Evolutionary conservation across 2,329 filamentous ascomycete species (phyloP), one percentile per base, ranked within the genome.

Genomic region (Coniochaeta prunicola): DNA sequence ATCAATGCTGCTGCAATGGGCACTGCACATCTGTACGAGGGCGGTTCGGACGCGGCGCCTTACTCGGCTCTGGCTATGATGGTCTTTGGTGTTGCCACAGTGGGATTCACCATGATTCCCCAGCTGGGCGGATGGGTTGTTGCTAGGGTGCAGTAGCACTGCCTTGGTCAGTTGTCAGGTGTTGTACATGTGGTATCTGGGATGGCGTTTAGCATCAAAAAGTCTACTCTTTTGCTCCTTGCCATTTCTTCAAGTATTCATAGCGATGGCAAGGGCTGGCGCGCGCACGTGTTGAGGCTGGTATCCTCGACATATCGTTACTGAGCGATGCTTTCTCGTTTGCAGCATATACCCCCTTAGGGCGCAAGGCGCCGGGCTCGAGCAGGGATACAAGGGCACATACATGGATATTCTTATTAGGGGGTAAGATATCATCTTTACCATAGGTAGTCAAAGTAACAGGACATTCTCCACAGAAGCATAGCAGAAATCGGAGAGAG

Each of bases 1-100:
- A 77, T 84, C 70, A 85, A 85, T 62, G 80, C 80, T 1, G 81
- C 81, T 0, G 82, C 82, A 3, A 83, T 85, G 80, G 82, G 82
- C 2, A 82, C 82, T 0, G 76, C 82, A 0, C 80, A 82, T 60
- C 71, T 85, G 15, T 83, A 84, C 59, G 80, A 84, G 67, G 75
- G 74, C 8, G 73, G 73, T 57, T 82, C 78, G 62, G 75, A 73
- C 1, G 79, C 81, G 3, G 80, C 80, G 2, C 80, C 82, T 0
- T 84, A 84, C 63, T 79, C 82, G 2, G 80, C 79, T 1, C 68
- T 85, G 17, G 76, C 81, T 1, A 84, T 84, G 82, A 82, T 81
- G 7, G 70, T 81, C 5, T 81, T 84, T 64, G 81, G 82, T 0
- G 74, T 82, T 40, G 77, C 79, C 71, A 83, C 80, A 0, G 82